These are phyloP conservation scores for Trichoderma gamsii DNA, from an alignment of 495 filamentous ascomycete species.

Conservation along the genomic window DNA sequence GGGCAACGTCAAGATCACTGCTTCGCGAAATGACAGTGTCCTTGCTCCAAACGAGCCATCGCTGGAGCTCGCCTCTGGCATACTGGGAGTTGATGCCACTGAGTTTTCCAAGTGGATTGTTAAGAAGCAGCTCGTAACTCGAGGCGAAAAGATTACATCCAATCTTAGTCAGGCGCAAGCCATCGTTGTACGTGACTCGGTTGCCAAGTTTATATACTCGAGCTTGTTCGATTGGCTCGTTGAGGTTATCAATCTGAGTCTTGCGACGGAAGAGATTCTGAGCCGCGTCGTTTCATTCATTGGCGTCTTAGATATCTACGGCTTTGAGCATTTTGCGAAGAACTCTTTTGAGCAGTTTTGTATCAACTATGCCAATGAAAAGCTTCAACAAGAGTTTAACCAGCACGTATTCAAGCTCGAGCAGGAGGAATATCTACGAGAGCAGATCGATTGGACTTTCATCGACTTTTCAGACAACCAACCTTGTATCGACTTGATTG, in stretches of 20 bases:
- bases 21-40: slow-evolving; percentile 79
- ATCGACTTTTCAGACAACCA: slow-evolving; percentile 99
- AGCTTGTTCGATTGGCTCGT: slow-evolving; percentile 98
- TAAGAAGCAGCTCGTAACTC: slow-evolving; percentile 96
- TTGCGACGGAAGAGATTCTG: slow-evolving; percentile 85
- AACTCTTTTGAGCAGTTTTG: slow-evolving; percentile 99
- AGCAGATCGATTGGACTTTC: slow-evolving; percentile 98
- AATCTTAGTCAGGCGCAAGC: slow-evolving; percentile 93
- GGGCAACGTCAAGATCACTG: slow-evolving; percentile 91
- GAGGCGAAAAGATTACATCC: slow-evolving; percentile 96
- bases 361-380: slow-evolving; percentile 99
- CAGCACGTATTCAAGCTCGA: slow-evolving; percentile 99
- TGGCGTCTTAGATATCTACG: slow-evolving; percentile 98
- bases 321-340: slow-evolving; percentile 98
- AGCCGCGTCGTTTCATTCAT: slow-evolving; percentile 87
- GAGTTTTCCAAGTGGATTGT: slow-evolving; percentile 99
- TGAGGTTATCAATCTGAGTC: slow-evolving; percentile 82
- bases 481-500: slow-evolving; percentile 98
- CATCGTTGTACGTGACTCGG: slow-evolving; percentile 90
- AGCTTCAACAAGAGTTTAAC: slow-evolving; percentile 98
- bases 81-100: slow-evolving; percentile 78
- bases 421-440: slow-evolving; percentile 94
- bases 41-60: slow-evolving; percentile 75
- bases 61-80: slow-evolving; percentile 71
- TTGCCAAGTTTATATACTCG: slow-evolving; percentile 98